These are phyloP conservation scores for Butyriboletus loyo DNA, from an alignment of 768 basidiomycete species.

Conservation along the genomic window DNA sequence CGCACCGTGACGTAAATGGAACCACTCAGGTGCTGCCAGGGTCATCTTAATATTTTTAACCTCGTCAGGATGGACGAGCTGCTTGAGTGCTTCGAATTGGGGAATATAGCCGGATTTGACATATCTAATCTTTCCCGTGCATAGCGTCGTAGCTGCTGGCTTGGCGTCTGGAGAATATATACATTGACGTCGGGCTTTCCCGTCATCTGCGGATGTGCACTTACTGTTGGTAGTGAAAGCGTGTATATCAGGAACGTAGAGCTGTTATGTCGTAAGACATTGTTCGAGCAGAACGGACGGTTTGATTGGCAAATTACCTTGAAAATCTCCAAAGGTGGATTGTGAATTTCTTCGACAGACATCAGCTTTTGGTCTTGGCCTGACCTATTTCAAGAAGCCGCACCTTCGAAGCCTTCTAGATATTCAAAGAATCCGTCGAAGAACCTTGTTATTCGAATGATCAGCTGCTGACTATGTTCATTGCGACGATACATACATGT, in stretches of 20 bases:
- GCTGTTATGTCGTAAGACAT: slow-evolving; percentile 10
- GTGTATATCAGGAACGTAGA: slow-evolving; percentile 24
- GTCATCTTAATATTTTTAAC: slow-evolving; percentile 69
- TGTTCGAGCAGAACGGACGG: no score
- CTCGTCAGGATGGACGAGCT: slow-evolving; percentile 55
- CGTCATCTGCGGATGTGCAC: neutral
- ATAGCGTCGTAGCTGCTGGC: slow-evolving; percentile 21
- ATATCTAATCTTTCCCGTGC: slow-evolving; percentile 60
- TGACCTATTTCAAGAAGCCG: neutral
- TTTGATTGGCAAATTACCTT: slow-evolving; percentile 9
- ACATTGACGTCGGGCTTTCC: neutral
- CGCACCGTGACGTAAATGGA: slow-evolving; percentile 63
- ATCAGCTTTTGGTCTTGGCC: neutral
- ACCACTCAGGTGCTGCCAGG: slow-evolving; percentile 70
- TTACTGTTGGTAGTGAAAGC: slow-evolving; percentile 21
- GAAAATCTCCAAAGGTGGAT: slow-evolving; percentile 27
- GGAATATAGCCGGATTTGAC: slow-evolving; percentile 60
- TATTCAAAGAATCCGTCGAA: slow-evolving; percentile 29
- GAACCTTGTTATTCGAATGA: slow-evolving; percentile 14
- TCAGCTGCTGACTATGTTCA: neutral
- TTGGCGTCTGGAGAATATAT: slow-evolving; percentile 12
- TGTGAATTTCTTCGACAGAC: slow-evolving; percentile 14
- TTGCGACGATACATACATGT: slow-evolving; percentile 17
- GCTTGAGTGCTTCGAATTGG: slow-evolving; percentile 61
- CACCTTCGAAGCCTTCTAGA: slow-evolving; percentile 27